These are phyloP conservation scores for Neurospora tetraspora DNA, from an alignment of 495 filamentous ascomycete genomes.

Conservation along the genomic window DNA sequence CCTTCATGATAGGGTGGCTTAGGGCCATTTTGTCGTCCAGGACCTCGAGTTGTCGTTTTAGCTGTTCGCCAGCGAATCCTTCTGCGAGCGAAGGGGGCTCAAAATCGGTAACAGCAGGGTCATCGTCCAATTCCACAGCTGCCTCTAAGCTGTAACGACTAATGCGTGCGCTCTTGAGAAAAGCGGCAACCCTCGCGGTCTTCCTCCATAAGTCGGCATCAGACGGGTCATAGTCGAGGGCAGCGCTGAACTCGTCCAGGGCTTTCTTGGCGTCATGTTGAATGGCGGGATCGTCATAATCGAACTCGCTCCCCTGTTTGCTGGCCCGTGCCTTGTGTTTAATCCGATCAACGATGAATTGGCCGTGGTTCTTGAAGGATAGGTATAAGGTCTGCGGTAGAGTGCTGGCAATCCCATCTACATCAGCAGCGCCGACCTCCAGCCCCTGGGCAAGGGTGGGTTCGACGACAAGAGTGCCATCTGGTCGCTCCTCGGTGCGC, in stretches of 20 bases:
- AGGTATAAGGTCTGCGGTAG: constrained; percentile 85
- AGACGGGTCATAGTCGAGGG: constrained; percentile 81
- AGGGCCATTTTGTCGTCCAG: constrained; percentile 66
- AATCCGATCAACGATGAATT: constrained; percentile 73
- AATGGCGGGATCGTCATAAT: constrained; percentile 30
- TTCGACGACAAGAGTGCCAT: constrained; percentile 30
- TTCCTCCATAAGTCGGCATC: constrained; percentile 93
- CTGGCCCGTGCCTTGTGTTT: constrained; percentile 33
- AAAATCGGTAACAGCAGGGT: constrained; percentile 55
- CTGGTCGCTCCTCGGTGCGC: constrained; percentile 52
- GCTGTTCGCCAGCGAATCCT: constrained; percentile 67
- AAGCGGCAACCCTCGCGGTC: constrained; percentile 63
- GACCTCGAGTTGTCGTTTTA: constrained; percentile 54
- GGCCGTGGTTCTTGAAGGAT: constrained; percentile 88
- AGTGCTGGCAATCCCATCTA: constrained; percentile 67
- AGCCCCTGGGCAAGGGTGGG: constrained; percentile 28
- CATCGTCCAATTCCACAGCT: constrained; percentile 77
- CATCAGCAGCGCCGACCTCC: constrained; percentile 32
- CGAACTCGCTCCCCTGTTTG: constrained; percentile 14
- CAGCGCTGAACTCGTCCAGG: constrained; percentile 57
- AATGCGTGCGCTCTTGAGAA: constrained; percentile 66
- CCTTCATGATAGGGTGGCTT: constrained; percentile 54
- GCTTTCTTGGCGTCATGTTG: constrained; percentile 33
- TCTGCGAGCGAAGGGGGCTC: constrained; percentile 79
- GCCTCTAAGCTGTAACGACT: constrained; percentile 85